Base-by-base conservation (phyloP, 2,329 filamentous ascomycete genomes). In the Cryphonectria japonica region DNA sequence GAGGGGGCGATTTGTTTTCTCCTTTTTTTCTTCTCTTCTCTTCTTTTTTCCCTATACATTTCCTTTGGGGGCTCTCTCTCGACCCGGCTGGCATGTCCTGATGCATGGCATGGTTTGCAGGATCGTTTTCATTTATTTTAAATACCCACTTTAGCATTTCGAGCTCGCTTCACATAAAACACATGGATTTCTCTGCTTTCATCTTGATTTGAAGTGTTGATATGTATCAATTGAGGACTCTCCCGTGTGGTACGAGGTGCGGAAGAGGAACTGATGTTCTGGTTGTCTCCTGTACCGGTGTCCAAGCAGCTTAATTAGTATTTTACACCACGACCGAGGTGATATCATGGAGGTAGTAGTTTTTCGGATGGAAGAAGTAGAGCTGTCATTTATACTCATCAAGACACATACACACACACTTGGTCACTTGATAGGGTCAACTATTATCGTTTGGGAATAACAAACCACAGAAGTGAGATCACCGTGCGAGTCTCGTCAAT, bases 71-170 rank as follows among this genome's bases (percentile, higher is more conserved):
- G 5, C 34, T 46, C n/a, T 34, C 34, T 46, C 11, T n/a, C 29
- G 3, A 43, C 41, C 41, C 14, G 41, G 14, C 6, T 37, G 22
- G 11, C 61, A 64, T 64, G 19, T 64, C 26, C 14, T n/a, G 22
- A 39, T 37, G 22, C 37, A 29, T 62, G 41, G 41, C 41, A 26
- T 50, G 37, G 14, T 64, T 29, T 64, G 61, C 37, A 13, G n/a
- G 61, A 29, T 64, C 37, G 22, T 16, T 60, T 16, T 26, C 6
- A 11, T 14, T 57, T 29, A 0, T 19, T 22, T 26, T 8, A 19
- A 65, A 50, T 50, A 46, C 63, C 63, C 62, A 43, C n/a, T 50
- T 37, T 65, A 65, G 63, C 41, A 65, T 52, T 65, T 43, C 19
- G n/a, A 52, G 22, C 50, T 29, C 19, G 43, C 26, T 34, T 65